These are phyloP conservation scores for Phytopythium cucurbitacearum DNA, from an alignment of 352 stramenopile species.

Conservation along the genomic window DNA sequence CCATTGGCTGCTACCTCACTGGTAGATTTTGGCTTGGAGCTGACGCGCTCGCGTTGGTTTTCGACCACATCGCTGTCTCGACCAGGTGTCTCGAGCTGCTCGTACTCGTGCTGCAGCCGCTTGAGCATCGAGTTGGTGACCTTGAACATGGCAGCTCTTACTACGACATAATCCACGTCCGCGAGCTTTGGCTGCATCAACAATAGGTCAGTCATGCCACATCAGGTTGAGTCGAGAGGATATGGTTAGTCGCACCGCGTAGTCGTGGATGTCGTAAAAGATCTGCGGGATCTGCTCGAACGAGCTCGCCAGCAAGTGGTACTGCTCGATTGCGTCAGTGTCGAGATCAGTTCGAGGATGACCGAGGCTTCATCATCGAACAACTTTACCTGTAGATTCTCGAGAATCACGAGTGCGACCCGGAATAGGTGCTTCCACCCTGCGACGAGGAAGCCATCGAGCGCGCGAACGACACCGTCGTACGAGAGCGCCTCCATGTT, in stretches of 20 bases:
- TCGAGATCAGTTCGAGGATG: neutral
- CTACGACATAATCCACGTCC: slow-evolving; percentile 16
- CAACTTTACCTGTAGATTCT: slow-evolving; percentile 34
- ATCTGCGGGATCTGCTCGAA: slow-evolving; percentile 77
- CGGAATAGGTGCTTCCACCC: slow-evolving; percentile 76
- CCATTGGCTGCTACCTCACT: too few relatives aligned
- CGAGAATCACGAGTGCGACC: slow-evolving; percentile 52
- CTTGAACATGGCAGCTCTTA: slow-evolving; percentile 26
- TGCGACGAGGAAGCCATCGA: slow-evolving; percentile 63
- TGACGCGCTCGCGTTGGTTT: neutral
- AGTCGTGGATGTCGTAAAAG: slow-evolving; percentile 64
- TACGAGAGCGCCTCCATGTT: slow-evolving; percentile 71
- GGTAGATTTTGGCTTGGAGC: too few relatives aligned
- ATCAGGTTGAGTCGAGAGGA: neutral
- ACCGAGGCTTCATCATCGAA: neutral
- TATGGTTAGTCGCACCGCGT: slow-evolving; percentile 32
- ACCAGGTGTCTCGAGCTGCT: slow-evolving; percentile 7
- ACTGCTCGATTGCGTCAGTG: slow-evolving; percentile 10
- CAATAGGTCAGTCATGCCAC: neutral
- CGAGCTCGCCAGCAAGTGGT: slow-evolving; percentile 43
- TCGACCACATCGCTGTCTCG: neutral
- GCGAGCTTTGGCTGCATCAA: slow-evolving; percentile 24
- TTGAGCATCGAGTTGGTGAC: slow-evolving; percentile 29
- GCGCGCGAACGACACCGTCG: slow-evolving; percentile 50
- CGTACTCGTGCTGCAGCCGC: slow-evolving; percentile 26